Percentiles rank a stretch among this genome's conserved stretches.
These are phyloP conservation scores for Brassica incana DNA, from an alignment of 345 rosid species.

Conservation along the genomic window DNA sequence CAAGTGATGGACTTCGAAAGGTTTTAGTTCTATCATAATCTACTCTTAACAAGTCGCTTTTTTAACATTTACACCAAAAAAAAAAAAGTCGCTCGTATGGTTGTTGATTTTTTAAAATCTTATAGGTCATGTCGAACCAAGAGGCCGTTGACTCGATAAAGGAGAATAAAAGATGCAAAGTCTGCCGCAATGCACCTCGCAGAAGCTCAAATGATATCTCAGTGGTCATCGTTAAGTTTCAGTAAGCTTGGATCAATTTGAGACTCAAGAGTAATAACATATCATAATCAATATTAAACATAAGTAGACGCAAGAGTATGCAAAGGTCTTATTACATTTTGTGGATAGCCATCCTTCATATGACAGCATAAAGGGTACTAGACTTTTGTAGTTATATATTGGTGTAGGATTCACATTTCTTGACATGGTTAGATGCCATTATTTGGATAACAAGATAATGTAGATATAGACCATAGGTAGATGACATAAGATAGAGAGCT, in stretches of 20 bases:
- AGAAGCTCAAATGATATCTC: slow-evolving; percentile 67
- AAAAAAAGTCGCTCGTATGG: too few species aligned
- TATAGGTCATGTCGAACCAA: slow-evolving; percentile 79
- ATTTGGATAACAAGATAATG: slow-evolving; percentile 14
- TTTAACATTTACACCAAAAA: too few species aligned
- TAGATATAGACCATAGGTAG: slow-evolving; percentile 25
- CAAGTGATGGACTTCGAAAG: too few species aligned
- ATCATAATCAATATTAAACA: not conserved
- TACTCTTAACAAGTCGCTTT: too few species aligned
- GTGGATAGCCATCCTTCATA: not conserved
- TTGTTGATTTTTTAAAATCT: too few species aligned
- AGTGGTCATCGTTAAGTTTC: slow-evolving; percentile 70
- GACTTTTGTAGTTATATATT: not conserved
- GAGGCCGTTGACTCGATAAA: slow-evolving; percentile 70
- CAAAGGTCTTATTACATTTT: not conserved
- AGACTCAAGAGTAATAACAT: not conserved
- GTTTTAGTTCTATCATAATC: too few species aligned
- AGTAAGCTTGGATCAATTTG: slow-evolving; percentile 20
- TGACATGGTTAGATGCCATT: slow-evolving; percentile 26
- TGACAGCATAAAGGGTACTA: not conserved
- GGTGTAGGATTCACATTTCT: not conserved
- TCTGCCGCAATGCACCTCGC: too few species aligned
- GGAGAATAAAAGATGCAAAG: slow-evolving; percentile 26
- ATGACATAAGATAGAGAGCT: slow-evolving; percentile 95
- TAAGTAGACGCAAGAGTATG: not conserved